These are phyloP conservation scores for Bromus sterilis DNA, from an alignment of 176 grass and related monocot genomes.

Conservation along the genomic window DNA sequence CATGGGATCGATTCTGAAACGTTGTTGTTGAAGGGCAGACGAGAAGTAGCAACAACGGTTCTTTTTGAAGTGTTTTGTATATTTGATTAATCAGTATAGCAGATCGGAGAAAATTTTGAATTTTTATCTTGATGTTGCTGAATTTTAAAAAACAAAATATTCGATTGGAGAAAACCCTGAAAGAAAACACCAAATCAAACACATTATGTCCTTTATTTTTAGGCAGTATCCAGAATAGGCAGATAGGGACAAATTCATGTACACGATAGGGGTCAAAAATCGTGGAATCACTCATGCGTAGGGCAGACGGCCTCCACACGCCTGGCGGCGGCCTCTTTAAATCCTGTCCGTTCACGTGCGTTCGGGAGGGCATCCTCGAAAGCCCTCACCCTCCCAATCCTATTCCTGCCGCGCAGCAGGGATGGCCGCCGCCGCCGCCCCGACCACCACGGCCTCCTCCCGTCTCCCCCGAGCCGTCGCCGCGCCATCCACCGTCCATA, in stretches of 20 bases:
- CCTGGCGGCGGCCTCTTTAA: conserved; percentile 25
- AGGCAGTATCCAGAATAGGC: no score
- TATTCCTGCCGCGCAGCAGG: background rate
- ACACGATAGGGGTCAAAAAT: background rate
- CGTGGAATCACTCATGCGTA: background rate
- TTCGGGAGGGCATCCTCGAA: conserved; percentile 45
- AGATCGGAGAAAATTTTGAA: no score
- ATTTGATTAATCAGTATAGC: no score
- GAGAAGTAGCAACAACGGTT: no score
- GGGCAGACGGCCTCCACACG: conserved; percentile 7
- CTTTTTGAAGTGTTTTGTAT: no score
- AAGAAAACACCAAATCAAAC: background rate
- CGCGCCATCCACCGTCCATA: background rate
- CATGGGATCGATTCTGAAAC: no score
- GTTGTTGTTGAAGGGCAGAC: no score
- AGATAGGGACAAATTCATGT: no score
- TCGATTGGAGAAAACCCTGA: background rate
- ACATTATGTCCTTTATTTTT: background rate
- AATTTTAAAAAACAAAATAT: background rate
- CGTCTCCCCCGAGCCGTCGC: conserved; percentile 13
- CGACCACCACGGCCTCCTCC: conserved; percentile 8
- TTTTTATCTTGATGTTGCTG: no score
- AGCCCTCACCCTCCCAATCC: conserved; percentile 26
- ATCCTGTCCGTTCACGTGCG: conserved; percentile 27
- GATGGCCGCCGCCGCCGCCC: conserved; percentile 28